Conservation (phyloP, 2,329 filamentous ascomycete genomes). For the Diaporthe humulicola region DNA sequence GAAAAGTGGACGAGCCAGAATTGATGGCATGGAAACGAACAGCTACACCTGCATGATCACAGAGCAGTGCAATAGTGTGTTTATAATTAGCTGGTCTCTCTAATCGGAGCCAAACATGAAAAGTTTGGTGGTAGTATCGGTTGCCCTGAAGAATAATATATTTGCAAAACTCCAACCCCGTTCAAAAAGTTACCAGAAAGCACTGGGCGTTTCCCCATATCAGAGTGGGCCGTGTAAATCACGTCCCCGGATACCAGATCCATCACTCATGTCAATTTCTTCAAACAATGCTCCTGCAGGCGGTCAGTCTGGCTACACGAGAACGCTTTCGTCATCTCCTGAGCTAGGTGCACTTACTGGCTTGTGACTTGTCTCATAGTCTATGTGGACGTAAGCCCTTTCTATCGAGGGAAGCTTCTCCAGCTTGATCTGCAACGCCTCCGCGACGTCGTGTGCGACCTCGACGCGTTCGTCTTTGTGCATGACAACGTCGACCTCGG, state of each 20-base stretch:
- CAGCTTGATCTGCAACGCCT: constrained; percentile 93
- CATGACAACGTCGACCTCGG: constrained; percentile 98
- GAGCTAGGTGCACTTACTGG: constrained; percentile 61
- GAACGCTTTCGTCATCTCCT: too few relatives aligned
- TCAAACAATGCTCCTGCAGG: constrained; percentile 28
- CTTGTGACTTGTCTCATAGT: constrained; percentile 97
- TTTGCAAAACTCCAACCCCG: background rate
- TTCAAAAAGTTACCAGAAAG: background rate
- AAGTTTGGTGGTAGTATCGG: too few relatives aligned
- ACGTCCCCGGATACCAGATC: fast-evolving
- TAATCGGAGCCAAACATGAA: too few relatives aligned
- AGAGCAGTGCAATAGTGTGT: background rate
- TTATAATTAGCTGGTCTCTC: background rate
- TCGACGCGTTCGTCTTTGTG: constrained; percentile 78
- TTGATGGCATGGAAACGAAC: too few relatives aligned
- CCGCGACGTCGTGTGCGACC: constrained; percentile 91
- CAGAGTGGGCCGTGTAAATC: background rate
- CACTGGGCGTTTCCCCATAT: background rate
- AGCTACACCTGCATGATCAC: background rate
- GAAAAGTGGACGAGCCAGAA: background rate
- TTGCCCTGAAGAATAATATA: background rate
- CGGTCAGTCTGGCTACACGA: background rate
- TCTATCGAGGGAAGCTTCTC: constrained; percentile 93
- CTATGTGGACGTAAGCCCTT: constrained; percentile 94
- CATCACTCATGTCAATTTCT: constrained; percentile 29